Percentiles rank a stretch among this genome's conserved stretches.
Conservation (phyloP, 2,329 filamentous ascomycete genomes). For the Hymenoscyphus occultus region DNA sequence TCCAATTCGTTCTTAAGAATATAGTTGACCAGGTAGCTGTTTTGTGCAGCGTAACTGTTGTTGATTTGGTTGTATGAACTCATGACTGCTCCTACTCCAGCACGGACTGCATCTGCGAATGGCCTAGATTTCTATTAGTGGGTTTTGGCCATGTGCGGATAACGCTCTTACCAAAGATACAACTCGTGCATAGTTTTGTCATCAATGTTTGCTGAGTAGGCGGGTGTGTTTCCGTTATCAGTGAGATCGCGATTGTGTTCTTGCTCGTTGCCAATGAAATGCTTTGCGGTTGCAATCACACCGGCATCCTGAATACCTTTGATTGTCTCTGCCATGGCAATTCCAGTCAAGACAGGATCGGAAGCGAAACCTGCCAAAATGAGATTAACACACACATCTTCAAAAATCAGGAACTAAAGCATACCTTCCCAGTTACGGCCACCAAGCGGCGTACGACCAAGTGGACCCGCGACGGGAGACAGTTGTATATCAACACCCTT, state of each 20-base stretch:
- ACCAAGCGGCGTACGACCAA: constrained; percentile 65
- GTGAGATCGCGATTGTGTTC: constrained; percentile 42
- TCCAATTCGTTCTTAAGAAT: constrained; percentile 77
- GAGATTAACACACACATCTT: neutral
- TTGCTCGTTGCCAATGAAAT: constrained; percentile 69
- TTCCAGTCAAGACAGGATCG: constrained; percentile 73
- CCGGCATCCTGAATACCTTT: constrained; percentile 78
- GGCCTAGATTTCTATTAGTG: constrained; percentile 37
- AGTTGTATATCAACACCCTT: constrained; percentile 74
- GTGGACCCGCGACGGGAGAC: constrained; percentile 68
- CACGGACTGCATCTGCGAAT: constrained; percentile 57
- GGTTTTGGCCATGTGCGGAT: neutral
- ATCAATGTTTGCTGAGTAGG: constrained; percentile 62
- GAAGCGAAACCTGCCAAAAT: constrained; percentile 52
- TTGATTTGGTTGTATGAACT: constrained; percentile 72
- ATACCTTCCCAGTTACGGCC: constrained; percentile 64
- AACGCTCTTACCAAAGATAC: constrained; percentile 49
- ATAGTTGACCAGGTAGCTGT: constrained; percentile 71
- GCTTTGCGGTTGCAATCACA: constrained; percentile 80
- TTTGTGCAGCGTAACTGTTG: constrained; percentile 76
- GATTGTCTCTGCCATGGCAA: constrained; percentile 68
- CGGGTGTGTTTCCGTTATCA: constrained; percentile 50
- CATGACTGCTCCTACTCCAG: constrained; percentile 79
- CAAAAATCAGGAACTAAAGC: neutral
- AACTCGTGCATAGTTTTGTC: constrained; percentile 61